These are phyloP conservation scores for Boletus insuetus DNA, from an alignment of 768 basidiomycete genomes.

Conservation along the genomic window DNA sequence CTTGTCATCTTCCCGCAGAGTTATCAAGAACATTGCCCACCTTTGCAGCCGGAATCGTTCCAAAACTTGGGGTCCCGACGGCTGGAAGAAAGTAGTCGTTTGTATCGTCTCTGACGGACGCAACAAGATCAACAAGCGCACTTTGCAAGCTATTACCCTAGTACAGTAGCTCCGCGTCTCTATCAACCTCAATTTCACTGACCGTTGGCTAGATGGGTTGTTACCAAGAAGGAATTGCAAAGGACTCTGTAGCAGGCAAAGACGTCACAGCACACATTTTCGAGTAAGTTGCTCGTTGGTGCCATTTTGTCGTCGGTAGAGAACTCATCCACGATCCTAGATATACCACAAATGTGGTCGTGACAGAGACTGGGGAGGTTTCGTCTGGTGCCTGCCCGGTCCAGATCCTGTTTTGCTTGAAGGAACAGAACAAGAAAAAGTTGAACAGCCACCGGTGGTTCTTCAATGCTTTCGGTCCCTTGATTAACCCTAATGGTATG, in stretches of 20 bases:
- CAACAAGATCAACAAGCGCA: slow-evolving; percentile 85
- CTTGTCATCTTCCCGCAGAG: slow-evolving; percentile 39
- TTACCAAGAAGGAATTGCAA: slow-evolving; percentile 88
- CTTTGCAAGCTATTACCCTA: slow-evolving; percentile 82
- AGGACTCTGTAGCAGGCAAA: slow-evolving; percentile 84
- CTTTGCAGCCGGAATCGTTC: slow-evolving; percentile 68
- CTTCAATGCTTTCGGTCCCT: slow-evolving; percentile 92
- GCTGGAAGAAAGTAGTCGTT: slow-evolving; percentile 90
- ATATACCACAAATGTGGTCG: slow-evolving; percentile 77
- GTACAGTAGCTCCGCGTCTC: slow-evolving; percentile 39
- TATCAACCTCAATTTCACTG: not conserved
- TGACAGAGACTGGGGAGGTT: slow-evolving; percentile 78
- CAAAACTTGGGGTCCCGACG: slow-evolving; percentile 83
- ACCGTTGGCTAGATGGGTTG: slow-evolving; percentile 62
- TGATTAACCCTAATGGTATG: slow-evolving; percentile 79
- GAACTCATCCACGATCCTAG: slow-evolving; percentile 32
- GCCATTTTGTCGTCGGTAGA: not conserved
- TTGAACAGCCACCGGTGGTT: slow-evolving; percentile 96
- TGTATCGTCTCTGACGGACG: slow-evolving; percentile 86
- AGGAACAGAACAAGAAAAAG: slow-evolving; percentile 97
- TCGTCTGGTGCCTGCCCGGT: slow-evolving; percentile 73
- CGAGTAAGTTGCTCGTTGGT: slow-evolving; percentile 52
- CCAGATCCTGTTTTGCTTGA: slow-evolving; percentile 87
- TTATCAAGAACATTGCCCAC: slow-evolving; percentile 84
- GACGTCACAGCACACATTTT: slow-evolving; percentile 94